These are phyloP conservation scores for Nitzschia inconspicua DNA, from an alignment of 108 stramenopile species.

Conservation along the genomic window DNA sequence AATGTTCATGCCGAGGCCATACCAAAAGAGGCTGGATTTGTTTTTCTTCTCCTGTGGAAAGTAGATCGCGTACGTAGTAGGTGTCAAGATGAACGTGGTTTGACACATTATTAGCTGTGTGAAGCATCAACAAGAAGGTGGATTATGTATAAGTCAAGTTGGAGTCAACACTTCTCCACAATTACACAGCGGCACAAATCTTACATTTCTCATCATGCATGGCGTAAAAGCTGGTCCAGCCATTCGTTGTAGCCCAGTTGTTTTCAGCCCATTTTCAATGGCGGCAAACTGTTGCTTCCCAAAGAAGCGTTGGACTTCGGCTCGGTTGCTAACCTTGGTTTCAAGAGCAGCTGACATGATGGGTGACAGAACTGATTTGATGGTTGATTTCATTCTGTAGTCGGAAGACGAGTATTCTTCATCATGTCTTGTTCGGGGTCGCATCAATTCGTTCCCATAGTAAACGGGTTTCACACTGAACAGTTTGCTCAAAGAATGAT, in stretches of 20 bases:
- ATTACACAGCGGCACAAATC: too few species aligned
- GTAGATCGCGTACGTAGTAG: slow-evolving; percentile 61
- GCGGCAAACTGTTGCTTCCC: slow-evolving; percentile 38
- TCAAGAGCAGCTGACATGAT: slow-evolving; percentile 52
- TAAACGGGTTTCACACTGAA: slow-evolving; percentile 48
- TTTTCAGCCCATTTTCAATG: slow-evolving; percentile 37
- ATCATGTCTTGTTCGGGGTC: slow-evolving; percentile 19
- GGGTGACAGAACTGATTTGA: slow-evolving; percentile 47
- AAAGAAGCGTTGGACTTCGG: slow-evolving; percentile 75
- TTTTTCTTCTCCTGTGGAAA: slow-evolving; percentile 72
- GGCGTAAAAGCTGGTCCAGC: slow-evolving; percentile 23
- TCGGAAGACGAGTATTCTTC: background rate
- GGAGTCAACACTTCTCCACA: too few species aligned
- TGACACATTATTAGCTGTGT: slow-evolving; percentile 69
- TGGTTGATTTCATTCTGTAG: slow-evolving; percentile 13
- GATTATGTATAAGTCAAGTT: too few species aligned
- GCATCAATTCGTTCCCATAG: slow-evolving; percentile 67
- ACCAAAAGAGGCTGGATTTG: slow-evolving; percentile 58
- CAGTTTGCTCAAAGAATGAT: slow-evolving; percentile 44
- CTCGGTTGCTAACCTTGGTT: slow-evolving; percentile 62
- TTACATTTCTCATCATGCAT: slow-evolving; percentile 15
- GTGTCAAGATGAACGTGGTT: slow-evolving; percentile 63
- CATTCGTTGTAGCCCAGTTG: slow-evolving; percentile 17
- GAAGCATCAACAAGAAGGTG: too few species aligned
- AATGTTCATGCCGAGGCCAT: slow-evolving; percentile 66